These are phyloP conservation scores for Euclidium syriacum DNA, from an alignment of 345 rosid genomes.

Conservation along the genomic window DNA sequence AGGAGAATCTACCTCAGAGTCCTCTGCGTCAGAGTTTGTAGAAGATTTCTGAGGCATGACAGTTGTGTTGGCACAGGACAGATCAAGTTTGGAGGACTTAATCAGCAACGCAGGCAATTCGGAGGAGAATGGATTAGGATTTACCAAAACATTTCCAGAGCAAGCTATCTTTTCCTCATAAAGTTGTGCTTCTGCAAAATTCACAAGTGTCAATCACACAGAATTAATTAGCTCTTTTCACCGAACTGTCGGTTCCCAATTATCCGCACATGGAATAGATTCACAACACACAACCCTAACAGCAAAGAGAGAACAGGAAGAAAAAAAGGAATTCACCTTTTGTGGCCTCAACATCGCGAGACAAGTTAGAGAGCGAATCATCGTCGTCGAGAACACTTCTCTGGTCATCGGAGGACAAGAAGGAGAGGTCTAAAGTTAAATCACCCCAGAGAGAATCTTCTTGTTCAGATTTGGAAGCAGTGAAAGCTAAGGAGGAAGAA, in stretches of 20 bases:
- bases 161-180: constrained; percentile 8
- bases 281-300: not conserved
- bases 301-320: not conserved
- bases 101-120: constrained; percentile 18
- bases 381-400: constrained; percentile 15
- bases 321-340: constrained; percentile 4
- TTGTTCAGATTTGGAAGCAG: constrained; percentile 23
- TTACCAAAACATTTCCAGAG: not conserved
- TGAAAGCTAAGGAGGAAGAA: constrained; percentile 8
- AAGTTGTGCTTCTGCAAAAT: constrained; percentile 7
- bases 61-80: constrained; percentile 7
- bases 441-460: constrained; percentile 26
- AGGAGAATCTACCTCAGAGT: constrained; percentile 61
- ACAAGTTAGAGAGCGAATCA: constrained; percentile 21
- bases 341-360: constrained; percentile 22
- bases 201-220: not conserved
- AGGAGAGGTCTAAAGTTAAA: constrained; percentile 29
- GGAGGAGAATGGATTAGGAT: not conserved
- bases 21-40: constrained; percentile 19
- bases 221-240: not conserved
- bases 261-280: not conserved
- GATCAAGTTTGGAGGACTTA: constrained; percentile 8
- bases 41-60: constrained; percentile 21
- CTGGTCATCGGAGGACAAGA: constrained; percentile 30
- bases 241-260: not conserved